Conservation (phyloP, 2,329 filamentous ascomycete genomes). For the Ophiosphaerella korrae region DNA sequence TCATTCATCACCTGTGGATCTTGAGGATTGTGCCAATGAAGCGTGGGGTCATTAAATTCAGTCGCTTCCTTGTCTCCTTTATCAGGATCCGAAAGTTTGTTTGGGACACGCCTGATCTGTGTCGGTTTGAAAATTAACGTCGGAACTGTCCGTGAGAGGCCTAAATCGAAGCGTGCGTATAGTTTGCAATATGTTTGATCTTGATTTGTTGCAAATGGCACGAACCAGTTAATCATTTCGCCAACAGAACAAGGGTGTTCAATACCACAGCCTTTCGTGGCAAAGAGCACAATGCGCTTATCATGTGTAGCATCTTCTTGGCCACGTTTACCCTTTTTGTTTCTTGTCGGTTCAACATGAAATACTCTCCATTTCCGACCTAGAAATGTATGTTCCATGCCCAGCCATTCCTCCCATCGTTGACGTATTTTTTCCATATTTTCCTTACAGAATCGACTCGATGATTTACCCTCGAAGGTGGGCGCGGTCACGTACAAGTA, state of each 20-base stretch:
- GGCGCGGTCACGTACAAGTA: constrained; percentile 51
- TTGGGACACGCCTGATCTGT: constrained; percentile 41
- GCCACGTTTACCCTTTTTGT: constrained; percentile 4
- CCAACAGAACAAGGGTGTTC: constrained; percentile 16
- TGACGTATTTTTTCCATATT: constrained; percentile 22
- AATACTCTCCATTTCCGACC: constrained; percentile 50
- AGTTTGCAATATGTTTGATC: constrained; percentile 49
- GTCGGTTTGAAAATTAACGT: constrained; percentile 43
- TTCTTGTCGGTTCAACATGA: constrained; percentile 45
- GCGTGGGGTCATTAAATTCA: constrained; percentile 42
- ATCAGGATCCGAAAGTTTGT: constrained; percentile 26
- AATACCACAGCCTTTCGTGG: constrained; percentile 40
- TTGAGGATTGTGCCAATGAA: constrained; percentile 25
- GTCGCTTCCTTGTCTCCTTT: constrained; percentile 42
- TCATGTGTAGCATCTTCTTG: constrained; percentile 13
- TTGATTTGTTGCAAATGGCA: constrained; percentile 44
- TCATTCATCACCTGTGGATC: constrained; percentile 51
- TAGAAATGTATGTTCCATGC: constrained; percentile 45
- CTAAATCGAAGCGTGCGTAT: constrained; percentile 51
- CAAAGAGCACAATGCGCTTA: constrained; percentile 44
- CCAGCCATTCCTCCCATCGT: constrained; percentile 44
- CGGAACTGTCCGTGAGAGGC: constrained; percentile 48
- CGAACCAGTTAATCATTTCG: constrained; percentile 48
- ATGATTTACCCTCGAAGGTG: constrained; percentile 19
- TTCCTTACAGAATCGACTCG: constrained; percentile 9